Conservation (phyloP, 2,329 filamentous ascomycete species). For the Seiridium cupressi region DNA sequence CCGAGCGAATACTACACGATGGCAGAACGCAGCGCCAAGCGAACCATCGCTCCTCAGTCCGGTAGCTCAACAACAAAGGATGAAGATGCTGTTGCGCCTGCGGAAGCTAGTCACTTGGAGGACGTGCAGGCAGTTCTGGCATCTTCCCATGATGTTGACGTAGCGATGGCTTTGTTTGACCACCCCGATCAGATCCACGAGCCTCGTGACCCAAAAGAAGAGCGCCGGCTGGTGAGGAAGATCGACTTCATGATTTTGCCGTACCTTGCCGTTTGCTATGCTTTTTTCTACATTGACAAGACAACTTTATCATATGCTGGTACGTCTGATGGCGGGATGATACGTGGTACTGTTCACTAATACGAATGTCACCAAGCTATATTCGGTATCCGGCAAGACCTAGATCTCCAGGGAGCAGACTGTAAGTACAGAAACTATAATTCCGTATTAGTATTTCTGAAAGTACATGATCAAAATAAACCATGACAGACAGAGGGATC, state of each 20-base stretch:
- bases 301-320: slow-evolving; percentile 54
- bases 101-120: slow-evolving; percentile 1
- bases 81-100: neutral
- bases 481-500: too few species aligned
- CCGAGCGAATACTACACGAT: neutral
- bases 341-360: too few species aligned
- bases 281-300: slow-evolving; percentile 49
- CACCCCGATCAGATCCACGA: slow-evolving; percentile 21
- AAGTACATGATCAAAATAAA: too few species aligned
- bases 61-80: neutral
- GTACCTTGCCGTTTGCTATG: slow-evolving; percentile 51
- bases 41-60: neutral
- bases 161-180: slow-evolving; percentile 21
- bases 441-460: too few species aligned
- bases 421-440: too few species aligned
- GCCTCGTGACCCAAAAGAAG: slow-evolving; percentile 17
- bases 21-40: neutral
- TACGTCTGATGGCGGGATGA: slow-evolving; percentile 3
- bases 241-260: slow-evolving; percentile 61
- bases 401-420: slow-evolving; percentile 44
- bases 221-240: slow-evolving; percentile 38
- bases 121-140: neutral
- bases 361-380: slow-evolving; percentile 34
- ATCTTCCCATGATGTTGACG: slow-evolving; percentile 15
- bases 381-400: slow-evolving; percentile 57